Evolutionary conservation across 1,139 yeast genomes (phyloP).

Genomic region (Zhuliangozyma parablackwelliae): DNA sequence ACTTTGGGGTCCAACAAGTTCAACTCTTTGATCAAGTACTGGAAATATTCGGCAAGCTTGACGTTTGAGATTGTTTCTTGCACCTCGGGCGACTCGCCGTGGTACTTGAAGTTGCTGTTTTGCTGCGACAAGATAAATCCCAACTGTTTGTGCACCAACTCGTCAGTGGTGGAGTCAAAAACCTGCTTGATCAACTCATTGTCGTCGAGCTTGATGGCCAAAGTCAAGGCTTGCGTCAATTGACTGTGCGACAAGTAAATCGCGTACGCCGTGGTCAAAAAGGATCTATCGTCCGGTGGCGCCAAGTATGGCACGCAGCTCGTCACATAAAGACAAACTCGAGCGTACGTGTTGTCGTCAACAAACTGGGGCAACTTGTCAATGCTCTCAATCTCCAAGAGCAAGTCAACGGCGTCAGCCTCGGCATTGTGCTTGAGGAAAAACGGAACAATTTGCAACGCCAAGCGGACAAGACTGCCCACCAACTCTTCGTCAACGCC

Average conservation of each 20-base stretch:
- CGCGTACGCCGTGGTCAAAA: constrained; percentile 85
- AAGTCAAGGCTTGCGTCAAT: constrained; percentile 81
- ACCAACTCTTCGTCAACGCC: constrained; percentile 49
- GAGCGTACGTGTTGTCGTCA: constrained; percentile 76
- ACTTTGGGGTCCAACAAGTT: constrained; percentile 85
- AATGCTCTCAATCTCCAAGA: constrained; percentile 83
- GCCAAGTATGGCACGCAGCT: constrained; percentile 94
- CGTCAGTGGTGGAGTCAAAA: constrained; percentile 70
- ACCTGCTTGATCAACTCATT: constrained; percentile 73
- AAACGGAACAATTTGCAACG: constrained; percentile 80
- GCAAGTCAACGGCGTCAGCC: constrained; percentile 94
- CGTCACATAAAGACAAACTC: constrained; percentile 92
- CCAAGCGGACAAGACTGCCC: constrained; percentile 54
- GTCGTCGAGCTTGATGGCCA: constrained; percentile 88
- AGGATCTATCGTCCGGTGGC: constrained; percentile 87
- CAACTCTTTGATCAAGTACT: constrained; percentile 78
- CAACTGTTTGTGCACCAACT: constrained; percentile 76
- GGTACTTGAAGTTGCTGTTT: constrained; percentile 68
- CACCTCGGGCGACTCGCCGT: constrained; percentile 66
- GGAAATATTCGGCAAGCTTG: constrained; percentile 72
- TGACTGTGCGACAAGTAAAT: constrained; percentile 78
- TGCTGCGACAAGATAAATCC: constrained; percentile 89
- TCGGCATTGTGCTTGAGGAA: constrained; percentile 95
- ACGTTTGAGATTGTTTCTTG: constrained; percentile 84
- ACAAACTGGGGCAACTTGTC: constrained; percentile 80